Base-by-base conservation (phyloP, 805 yeast species). In the Ogataea haglerorum region DNA sequence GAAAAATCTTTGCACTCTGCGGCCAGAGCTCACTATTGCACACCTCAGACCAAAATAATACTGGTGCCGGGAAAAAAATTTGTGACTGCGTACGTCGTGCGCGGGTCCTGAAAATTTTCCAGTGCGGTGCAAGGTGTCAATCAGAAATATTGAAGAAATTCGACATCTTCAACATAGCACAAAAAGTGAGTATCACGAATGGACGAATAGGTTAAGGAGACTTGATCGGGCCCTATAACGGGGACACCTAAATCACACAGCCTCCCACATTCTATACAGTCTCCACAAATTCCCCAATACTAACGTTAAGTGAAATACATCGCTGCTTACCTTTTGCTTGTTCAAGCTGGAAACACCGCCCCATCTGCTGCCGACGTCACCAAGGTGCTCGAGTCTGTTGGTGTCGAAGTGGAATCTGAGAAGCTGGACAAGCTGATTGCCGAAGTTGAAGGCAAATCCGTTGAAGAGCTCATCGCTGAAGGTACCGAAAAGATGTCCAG, bases 251-350 rank as follows among this genome's bases (percentile, higher is more conserved):
- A 10, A 4, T 29, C 31, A 6, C 17, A 10, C 10, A 7, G 8
- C 19, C 17, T 17, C 21, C 12, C 19, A 13, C 10, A 29, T 12
- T 19, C 23, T 13, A 30, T 4, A 10, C 4, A 12, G 13, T 14
- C 7, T 21, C 18, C n/a, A 16, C 22, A n/a, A 13, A 21, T 8
- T 22, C 13, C 15, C 10, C n/a, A 14, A 12, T 24, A 42, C 47
- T 45, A 41, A 46, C 45, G 16, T 28, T 29, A 47, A 73, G 78
- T 85, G 93, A 85, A 84, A 76, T 85, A 85, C 82, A 77, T 85
- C 76, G 95, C 95, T 75, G 91, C 95, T 75, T 85, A 85, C 78
- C 82, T 85, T 73, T 80, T 85, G 74, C 82, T 85, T 70, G 83
- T 73, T 65, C 85, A 85, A 73, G 88, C 90, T 72, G 93, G 91